Evolutionary conservation across 2,329 filamentous ascomycete genomes (phyloP), one percentile per base, ranked within the genome.

Genomic region (Ophiostoma sp.): DNA sequence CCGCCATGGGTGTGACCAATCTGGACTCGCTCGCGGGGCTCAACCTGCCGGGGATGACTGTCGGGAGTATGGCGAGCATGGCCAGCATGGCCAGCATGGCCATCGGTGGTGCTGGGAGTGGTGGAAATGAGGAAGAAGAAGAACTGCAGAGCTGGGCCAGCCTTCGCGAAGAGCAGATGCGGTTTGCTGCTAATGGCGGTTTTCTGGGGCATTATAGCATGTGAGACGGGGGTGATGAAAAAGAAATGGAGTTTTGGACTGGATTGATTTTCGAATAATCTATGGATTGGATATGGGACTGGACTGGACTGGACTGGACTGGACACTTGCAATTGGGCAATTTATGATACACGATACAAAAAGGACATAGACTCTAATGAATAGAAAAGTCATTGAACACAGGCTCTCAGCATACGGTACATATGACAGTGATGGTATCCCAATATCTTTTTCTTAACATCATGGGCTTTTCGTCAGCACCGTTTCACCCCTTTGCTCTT

Each of bases 121-220:
- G 86, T 84, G 74, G 80, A 79, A 45, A 71, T 19, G 70, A 71
- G 19, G 82, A 92, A 75, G 89, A 91, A 52, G 93, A 91, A 70
- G 93, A 96, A 81, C 81, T 96, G 76, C 85, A 89, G 25, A 87
- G 89, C 74, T 97, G 94, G 94, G 91, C 92, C 0, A 93, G 92
- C 79, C 82, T 97, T 76, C 87, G 92, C 74, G 92, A 95, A 70
- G 92, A 93, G 76, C 94, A 97, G 81, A 82, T 91, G 75, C 89
- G 90, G 73, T 81, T 81, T 70, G 76, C 77, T 4, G 77, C 78
- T 55, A 77, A 74, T 2, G 80, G 79, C 7, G 79, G 80, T 1
- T 80, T 79, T 25, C 22, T 74, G 45, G 52, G 61, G n/a, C 28
- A 57, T 17, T 68, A 55, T 25, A 36, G 39, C 31, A 25, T 64